Conservation (phyloP, 2,329 filamentous ascomycete genomes). For the Aureobasidium melanogenum region DNA sequence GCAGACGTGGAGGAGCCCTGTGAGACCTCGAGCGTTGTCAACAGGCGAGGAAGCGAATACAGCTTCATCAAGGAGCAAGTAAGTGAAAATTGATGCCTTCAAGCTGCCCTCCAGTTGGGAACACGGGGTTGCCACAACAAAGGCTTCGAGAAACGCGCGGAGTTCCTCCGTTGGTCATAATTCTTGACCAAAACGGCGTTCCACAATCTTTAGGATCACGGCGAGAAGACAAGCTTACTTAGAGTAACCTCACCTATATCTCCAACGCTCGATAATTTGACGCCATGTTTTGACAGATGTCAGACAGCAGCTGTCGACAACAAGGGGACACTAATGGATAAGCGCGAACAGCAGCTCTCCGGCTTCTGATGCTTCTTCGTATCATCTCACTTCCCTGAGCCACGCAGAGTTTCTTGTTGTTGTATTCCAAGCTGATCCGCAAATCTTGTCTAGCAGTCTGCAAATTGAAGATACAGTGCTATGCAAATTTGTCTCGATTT, state of each 20-base stretch:
- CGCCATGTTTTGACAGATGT: neutral
- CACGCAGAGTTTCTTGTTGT: neutral
- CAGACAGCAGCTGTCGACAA: neutral
- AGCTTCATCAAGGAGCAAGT: neutral
- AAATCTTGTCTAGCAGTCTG: neutral
- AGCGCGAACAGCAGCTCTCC: neutral
- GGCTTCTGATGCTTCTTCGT: neutral
- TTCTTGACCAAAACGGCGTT: neutral
- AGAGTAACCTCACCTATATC: neutral
- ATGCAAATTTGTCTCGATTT: neutral
- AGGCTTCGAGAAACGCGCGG: neutral
- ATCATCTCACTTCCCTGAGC: neutral
- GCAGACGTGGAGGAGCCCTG: neutral
- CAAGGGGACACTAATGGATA: neutral
- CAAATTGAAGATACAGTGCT: neutral
- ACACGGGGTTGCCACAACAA: neutral
- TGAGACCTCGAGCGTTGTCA: neutral
- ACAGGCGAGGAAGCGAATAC: neutral
- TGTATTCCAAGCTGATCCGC: neutral
- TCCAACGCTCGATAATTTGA: neutral
- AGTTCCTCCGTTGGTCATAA: neutral
- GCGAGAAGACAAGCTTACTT: slow-evolving; percentile 6
- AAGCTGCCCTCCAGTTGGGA: neutral
- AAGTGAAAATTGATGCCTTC: neutral
- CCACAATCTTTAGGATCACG: neutral